Conservation (phyloP, 768 basidiomycete genomes). For the Suillus paluster region DNA sequence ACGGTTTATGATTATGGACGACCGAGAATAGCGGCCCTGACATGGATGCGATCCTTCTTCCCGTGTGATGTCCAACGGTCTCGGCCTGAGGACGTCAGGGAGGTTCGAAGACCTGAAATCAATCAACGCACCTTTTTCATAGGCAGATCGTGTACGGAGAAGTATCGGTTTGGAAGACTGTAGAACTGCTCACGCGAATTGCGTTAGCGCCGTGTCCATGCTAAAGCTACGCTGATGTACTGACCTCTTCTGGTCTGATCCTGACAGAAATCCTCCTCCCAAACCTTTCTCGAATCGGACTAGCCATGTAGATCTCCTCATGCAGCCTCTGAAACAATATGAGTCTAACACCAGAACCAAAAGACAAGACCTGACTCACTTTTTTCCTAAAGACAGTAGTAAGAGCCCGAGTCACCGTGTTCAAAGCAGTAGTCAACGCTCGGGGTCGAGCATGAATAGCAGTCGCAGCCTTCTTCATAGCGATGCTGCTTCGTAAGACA, state of each 20-base stretch:
- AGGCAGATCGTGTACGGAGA: conserved; percentile 30
- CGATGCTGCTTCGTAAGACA: conserved; percentile 11
- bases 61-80: conserved; percentile 23
- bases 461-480: conserved; percentile 15
- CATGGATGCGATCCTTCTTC: conserved; percentile 20
- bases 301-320: conserved; percentile 27
- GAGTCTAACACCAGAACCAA: background rate
- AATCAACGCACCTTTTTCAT: conserved; percentile 17
- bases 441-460: conserved; percentile 16
- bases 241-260: conserved; percentile 30
- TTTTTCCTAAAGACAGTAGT: conserved; percentile 28
- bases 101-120: background rate
- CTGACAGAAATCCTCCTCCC: conserved; percentile 32
- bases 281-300: conserved; percentile 34
- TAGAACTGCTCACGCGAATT: conserved; percentile 24
- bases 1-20: conserved; percentile 5
- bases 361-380: conserved; percentile 13
- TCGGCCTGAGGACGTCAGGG: conserved; percentile 1
- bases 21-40: conserved; percentile 24
- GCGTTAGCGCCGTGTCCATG: background rate
- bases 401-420: conserved; percentile 27
- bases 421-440: conserved; percentile 23
- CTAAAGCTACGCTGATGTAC: conserved; percentile 8
- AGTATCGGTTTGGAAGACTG: conserved; percentile 33
- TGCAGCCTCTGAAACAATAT: conserved; percentile 21